Base-by-base conservation (phyloP, 352 stramenopile genomes). In the Peronospora farinosa region DNA sequence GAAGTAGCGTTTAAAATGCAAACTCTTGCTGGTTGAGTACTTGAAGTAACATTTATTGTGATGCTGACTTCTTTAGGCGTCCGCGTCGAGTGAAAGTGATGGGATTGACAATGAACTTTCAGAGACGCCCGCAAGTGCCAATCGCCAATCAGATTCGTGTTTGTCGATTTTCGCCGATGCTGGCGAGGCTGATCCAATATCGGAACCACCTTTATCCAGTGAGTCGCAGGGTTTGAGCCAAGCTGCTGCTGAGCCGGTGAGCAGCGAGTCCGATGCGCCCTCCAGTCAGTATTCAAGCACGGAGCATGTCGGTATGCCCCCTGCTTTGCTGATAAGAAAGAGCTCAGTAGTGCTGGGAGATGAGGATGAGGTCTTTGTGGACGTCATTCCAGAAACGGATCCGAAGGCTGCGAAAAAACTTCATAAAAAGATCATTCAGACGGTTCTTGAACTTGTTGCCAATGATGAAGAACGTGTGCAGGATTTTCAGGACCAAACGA, bases 401-500 rank as follows among this genome's bases (percentile, higher is more conserved):
- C 60, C 78, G 7, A 73, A 65, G 16, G 71, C 60, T n/a, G 72
- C 75, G 5, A 87, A 87, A 54, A 76, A 68, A 30, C 65, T 91
- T 3, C 80, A 91, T 57, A 88, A 87, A 42, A 71, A 74, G 25
- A 77, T 91, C 19, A 56, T 91, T 16, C 61, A 79, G 32, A 82
- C 56, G 5, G 74, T 91, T 16, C 63, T 72, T 11, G 80, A 86
- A 28, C 58, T 80, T 13, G 78, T 88, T 5, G 44, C 51, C 3
- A 62, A 74, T 33, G 75, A 91, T 21, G 75, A 88, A 51, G 80
- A 88, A 32, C 80, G 80, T 31, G 75, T 88, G 10, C 74, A 72
- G 15, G 80, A 86, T 43, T 91, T 91, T 42, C 80, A 88, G 38
- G 78, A 88, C 21, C 76, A 86, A 44, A 88, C 77, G 0, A 85